Conservation (phyloP, 306 rosid species). For the Castanospermum australe region DNA sequence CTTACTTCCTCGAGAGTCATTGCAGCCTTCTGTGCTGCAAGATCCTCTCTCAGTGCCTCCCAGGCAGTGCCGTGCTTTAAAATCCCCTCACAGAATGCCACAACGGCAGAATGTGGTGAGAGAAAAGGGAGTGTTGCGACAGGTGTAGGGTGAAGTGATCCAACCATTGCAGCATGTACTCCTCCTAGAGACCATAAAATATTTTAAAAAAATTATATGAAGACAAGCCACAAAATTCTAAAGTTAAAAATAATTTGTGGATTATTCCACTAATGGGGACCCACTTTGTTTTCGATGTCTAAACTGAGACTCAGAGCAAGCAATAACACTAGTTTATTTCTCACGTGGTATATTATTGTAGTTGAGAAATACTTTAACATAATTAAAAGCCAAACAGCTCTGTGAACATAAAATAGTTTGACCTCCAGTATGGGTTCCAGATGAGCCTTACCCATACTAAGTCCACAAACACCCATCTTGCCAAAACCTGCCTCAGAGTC, state of each 20-base stretch:
- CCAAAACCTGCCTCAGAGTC: slow-evolving; percentile 88
- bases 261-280: not conserved
- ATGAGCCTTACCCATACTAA: slow-evolving; percentile 90
- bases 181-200: slow-evolving; percentile 69
- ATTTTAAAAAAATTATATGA: slow-evolving; percentile 21
- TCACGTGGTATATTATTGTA: not conserved
- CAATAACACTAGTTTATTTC: slow-evolving; percentile 11
- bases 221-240: slow-evolving; percentile 7
- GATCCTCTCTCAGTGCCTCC: slow-evolving; percentile 89
- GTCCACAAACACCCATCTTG: slow-evolving; percentile 98
- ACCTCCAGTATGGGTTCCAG: slow-evolving; percentile 15
- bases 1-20: slow-evolving; percentile 95
- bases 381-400: not conserved
- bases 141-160: slow-evolving; percentile 95
- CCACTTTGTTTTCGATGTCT: not conserved
- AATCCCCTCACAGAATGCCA: slow-evolving; percentile 99
- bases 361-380: not conserved
- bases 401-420: slow-evolving; percentile 18
- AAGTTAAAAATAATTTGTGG: slow-evolving; percentile 17
- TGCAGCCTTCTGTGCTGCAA: slow-evolving; percentile 60
- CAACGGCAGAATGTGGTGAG: slow-evolving; percentile 94
- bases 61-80: slow-evolving; percentile 95
- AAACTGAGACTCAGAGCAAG: slow-evolving; percentile 1
- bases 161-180: slow-evolving; percentile 99
- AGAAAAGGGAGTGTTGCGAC: slow-evolving; percentile 95